Conservation (phyloP, 306 rosid genomes). For the Fagus crenata region DNA sequence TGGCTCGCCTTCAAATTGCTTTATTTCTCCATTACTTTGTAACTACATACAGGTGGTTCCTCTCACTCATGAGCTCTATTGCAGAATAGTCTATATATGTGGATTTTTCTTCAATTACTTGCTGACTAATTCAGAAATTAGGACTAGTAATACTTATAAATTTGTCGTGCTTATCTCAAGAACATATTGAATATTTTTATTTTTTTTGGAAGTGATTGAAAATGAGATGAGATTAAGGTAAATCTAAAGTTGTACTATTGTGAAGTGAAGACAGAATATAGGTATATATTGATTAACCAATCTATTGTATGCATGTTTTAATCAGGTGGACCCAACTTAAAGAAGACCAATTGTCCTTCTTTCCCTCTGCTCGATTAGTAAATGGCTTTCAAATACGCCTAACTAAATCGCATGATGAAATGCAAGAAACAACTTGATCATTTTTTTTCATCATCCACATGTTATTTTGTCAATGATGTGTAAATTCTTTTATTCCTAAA, state of each 20-base stretch:
- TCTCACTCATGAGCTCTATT: not conserved
- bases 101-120: not conserved
- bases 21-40: constrained; percentile 76
- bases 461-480: constrained; percentile 19
- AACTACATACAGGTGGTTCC: constrained; percentile 55
- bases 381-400: constrained; percentile 79
- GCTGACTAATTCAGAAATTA: not conserved
- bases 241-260: too few species aligned
- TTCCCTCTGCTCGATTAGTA: constrained; percentile 87
- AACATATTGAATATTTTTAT: not conserved
- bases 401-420: constrained; percentile 37
- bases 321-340: constrained; percentile 81
- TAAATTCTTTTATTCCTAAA: not conserved
- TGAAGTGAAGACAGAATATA: too few species aligned
- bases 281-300: not conserved
- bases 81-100: not conserved
- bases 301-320: constrained; percentile 21
- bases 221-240: too few species aligned
- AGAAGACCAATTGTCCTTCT: constrained; percentile 82
- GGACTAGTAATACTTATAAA: not conserved
- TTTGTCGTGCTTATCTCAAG: not conserved
- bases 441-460: constrained; percentile 6
- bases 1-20: constrained; percentile 91
- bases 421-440: constrained; percentile 17
- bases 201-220: too few species aligned